Conservation (phyloP, 371 early-diverging fungal genomes). For the Apophysomyces ossiformis region DNA sequence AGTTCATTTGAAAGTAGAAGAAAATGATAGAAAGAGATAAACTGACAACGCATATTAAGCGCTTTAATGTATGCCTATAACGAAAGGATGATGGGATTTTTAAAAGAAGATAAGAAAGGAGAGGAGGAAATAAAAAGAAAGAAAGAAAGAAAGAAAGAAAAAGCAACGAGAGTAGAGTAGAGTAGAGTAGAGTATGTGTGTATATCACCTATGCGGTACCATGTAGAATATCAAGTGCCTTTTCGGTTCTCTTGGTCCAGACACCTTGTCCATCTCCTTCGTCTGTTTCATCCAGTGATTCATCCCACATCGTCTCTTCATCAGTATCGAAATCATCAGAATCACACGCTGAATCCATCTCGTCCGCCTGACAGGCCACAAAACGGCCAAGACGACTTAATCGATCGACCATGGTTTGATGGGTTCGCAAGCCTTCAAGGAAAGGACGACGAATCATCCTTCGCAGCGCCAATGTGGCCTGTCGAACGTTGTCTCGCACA, state of each 20-base stretch:
- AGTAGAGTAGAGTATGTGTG: not conserved
- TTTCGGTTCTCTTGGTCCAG: slow-evolving; percentile 24
- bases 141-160: not conserved
- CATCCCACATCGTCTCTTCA: slow-evolving; percentile 8
- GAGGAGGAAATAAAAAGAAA: slow-evolving; percentile 6
- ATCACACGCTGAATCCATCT: slow-evolving; percentile 33
- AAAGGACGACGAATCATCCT: slow-evolving; percentile 44
- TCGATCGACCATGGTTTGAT: slow-evolving; percentile 36
- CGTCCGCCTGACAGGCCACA: slow-evolving; percentile 28
- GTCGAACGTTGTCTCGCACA: slow-evolving; percentile 29
- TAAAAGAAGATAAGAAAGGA: not conserved
- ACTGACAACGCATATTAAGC: not conserved
- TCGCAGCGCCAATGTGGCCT: slow-evolving; percentile 29
- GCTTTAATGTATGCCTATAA: too few species aligned
- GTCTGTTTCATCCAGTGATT: slow-evolving; percentile 12
- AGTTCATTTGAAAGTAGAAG: not conserved
- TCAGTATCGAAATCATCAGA: slow-evolving; percentile 25
- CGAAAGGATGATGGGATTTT: not conserved
- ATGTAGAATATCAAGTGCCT: slow-evolving; percentile 40
- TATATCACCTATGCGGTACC: slow-evolving; percentile 28
- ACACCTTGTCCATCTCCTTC: slow-evolving; percentile 14
- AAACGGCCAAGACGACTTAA: slow-evolving; percentile 33
- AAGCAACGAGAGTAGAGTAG: not conserved
- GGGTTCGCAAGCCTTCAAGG: slow-evolving; percentile 34
- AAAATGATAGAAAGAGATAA: slow-evolving; percentile 1